Evolutionary conservation across 2,329 filamentous ascomycete species (phyloP), one percentile per base, ranked within the genome.

Genomic region (Ascochyta pisi): DNA sequence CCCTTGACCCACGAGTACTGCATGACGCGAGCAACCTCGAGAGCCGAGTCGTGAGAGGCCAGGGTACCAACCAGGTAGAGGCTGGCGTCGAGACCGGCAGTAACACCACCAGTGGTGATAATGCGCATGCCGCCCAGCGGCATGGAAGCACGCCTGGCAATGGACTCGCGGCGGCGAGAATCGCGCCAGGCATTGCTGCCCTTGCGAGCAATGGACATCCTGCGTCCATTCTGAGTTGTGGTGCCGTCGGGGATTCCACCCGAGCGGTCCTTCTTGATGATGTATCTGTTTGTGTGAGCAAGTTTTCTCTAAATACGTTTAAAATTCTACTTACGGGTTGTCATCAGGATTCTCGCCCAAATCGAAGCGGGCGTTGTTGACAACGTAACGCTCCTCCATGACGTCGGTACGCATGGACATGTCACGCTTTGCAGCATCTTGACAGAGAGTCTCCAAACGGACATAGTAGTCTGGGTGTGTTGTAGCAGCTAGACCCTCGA

Each of bases 361-460:
- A 67, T 95, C 91, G 75, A 94, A 96, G 66, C 91, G 89, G 57
- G 92, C 87, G 78, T 96, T 95, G 83, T 96, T 96, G 75, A 96
- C 91, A 19, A 96, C 91, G 73, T 95, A 96, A 70, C 91, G 85
- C 70, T 91, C 88, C 71, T 95, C 90, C 70, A 94, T 84, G 61
- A 95, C 89, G 70, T 95, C 90, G 67, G 90, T 92, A 71, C 90
- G 88, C 79, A 92, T 89, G 53, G 86, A 84, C 64, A 89, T 81
- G 74, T 90, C 86, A 61, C 86, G 83, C 54, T 86, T 85, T 41
- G 89, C 85, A 43, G 87, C 86, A 62, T 91, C 87, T 75, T 89
- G 90, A 82, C 89, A 92, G 65, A 92, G 78, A 67, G 87, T 92
- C 82, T 95, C 91, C 71, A 96, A 86, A 63, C 86, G 89, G 74